A percentile compares a stretch with the other conserved stretches of the same genome.
Evolutionary conservation across 106 monocot genomes (phyloP).

Genomic region (Dendrobium catenatum): DNA sequence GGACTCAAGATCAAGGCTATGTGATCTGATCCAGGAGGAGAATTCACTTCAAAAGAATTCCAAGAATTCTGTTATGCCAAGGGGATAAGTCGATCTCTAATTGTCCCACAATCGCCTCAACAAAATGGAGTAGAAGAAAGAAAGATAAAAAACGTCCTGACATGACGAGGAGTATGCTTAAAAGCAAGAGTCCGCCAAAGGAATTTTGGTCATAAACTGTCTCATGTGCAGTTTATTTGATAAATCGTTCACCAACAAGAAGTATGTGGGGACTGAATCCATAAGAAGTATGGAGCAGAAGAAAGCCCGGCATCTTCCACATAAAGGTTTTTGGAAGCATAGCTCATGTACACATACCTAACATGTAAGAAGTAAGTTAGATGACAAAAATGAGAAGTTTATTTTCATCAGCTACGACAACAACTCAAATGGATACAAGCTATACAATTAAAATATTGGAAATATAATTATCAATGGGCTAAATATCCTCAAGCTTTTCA

Average conservation of each 20-base stretch:
- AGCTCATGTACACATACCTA: neutral
- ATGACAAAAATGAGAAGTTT: neutral
- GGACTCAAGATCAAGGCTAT: no score
- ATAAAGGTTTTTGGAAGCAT: slow-evolving; percentile 4
- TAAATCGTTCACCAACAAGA: neutral
- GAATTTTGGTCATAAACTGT: neutral
- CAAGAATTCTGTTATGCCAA: no score
- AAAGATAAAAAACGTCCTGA: no score
- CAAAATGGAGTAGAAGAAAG: no score
- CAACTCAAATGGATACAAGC: neutral
- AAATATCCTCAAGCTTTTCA: no score
- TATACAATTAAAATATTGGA: no score
- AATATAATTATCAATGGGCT: no score
- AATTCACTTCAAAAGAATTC: no score
- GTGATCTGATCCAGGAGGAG: no score
- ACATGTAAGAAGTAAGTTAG: neutral
- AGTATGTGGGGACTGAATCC: neutral
- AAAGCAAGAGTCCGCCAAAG: neutral
- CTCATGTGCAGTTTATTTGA: neutral
- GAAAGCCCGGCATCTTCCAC: neutral
- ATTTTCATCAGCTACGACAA: neutral
- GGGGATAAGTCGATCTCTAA: no score
- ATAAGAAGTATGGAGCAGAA: neutral
- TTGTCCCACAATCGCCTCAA: no score
- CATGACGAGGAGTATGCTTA: no score